phyloP scores from a whole-genome alignment of 2,329 filamentous ascomycete genomes.

The Colletotrichum sojae region DNA sequence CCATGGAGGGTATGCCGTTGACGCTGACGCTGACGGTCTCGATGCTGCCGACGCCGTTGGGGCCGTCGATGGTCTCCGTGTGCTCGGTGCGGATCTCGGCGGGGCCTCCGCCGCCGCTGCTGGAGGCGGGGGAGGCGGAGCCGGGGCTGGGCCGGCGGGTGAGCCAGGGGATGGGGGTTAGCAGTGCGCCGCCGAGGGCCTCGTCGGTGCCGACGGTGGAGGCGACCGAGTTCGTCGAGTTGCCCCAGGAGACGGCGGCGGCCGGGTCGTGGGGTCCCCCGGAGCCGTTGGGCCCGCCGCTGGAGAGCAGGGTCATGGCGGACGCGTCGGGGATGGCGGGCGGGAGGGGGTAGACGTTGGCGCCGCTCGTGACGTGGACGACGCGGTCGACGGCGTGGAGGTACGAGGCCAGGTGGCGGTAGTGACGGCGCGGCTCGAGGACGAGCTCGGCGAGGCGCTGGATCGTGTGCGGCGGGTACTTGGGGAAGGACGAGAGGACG shows the following conservation, averaged over 20 bases:
- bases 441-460: conserved; percentile 93
- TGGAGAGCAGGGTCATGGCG: conserved; percentile 67
- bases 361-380: conserved; percentile 87
- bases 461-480: conserved; percentile 89
- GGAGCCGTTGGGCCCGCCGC: conserved; percentile 69
- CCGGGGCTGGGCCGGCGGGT: conserved; percentile 51
- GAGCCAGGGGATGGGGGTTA: conserved; percentile 96
- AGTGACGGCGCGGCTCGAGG: conserved; percentile 81
- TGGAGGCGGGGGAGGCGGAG: conserved; percentile 39
- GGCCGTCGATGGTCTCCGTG: conserved; percentile 85
- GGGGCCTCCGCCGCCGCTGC: conserved; percentile 40
- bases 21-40: conserved; percentile 85
- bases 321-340: conserved; percentile 73
- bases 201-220: conserved; percentile 83
- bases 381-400: conserved; percentile 93
- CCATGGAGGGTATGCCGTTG: conserved; percentile 75
- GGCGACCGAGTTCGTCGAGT: conserved; percentile 57
- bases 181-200: conserved; percentile 86
- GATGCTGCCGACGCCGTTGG: conserved; percentile 82
- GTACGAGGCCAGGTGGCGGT: conserved; percentile 85
- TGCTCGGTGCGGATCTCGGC: conserved; percentile 78
- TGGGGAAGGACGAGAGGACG: conserved; percentile 78
- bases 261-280: conserved; percentile 50
- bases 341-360: conserved; percentile 86
- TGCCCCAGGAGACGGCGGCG: conserved; percentile 61